Conservation (phyloP, 78 protist species). For the Cavenderia fasciculata region DNA sequence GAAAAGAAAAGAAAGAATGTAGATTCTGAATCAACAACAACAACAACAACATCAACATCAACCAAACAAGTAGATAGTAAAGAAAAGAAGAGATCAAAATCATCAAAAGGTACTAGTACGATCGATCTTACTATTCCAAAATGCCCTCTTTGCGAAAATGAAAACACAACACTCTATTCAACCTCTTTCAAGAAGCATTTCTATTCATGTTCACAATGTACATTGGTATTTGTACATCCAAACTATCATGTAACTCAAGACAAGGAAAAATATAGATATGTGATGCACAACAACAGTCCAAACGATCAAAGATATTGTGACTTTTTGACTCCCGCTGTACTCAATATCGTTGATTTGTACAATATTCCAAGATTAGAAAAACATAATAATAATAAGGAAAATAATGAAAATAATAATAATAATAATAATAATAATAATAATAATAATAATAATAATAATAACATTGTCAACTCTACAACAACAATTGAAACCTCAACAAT, state of each 20-base stretch:
- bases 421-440: neutral
- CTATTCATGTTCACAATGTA: conserved; percentile 16
- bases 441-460: no score
- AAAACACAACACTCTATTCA: neutral
- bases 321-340: conserved; percentile 16
- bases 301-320: conserved; percentile 13
- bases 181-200: conserved; percentile 7
- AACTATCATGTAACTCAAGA: conserved; percentile 24
- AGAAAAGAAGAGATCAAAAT: no score
- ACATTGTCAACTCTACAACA: no score
- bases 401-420: neutral
- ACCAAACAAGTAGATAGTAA: no score
- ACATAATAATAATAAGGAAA: no score
- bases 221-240: conserved; percentile 49
- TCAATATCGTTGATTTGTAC: neutral
- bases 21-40: no score
- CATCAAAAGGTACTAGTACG: no score
- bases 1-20: no score
- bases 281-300: conserved; percentile 30
- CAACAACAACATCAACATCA: no score
- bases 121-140: no score
- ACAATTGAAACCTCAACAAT: no score
- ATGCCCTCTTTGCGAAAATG: neutral
- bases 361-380: no score
- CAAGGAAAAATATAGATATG: conserved; percentile 41